These are phyloP conservation scores for Paraconiothyrium brasiliense DNA, from an alignment of 2,329 filamentous ascomycete genomes.

Conservation along the genomic window DNA sequence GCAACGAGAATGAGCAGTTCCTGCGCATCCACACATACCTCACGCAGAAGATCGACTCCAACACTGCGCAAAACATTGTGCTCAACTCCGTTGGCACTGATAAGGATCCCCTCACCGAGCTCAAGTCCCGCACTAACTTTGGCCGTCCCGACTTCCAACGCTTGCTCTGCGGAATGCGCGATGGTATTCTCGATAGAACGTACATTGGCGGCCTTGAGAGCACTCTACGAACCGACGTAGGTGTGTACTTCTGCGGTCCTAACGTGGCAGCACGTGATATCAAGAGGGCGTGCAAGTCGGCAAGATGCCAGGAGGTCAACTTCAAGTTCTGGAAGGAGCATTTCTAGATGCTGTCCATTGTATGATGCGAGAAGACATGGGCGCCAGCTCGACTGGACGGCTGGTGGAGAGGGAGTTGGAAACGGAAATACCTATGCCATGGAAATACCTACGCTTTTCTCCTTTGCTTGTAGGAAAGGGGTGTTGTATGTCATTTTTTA, in stretches of 20 bases:
- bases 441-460: conserved; percentile 12
- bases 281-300: conserved; percentile 78
- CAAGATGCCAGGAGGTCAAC: conserved; percentile 79
- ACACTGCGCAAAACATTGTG: conserved; percentile 95
- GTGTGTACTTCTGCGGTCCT: conserved; percentile 97
- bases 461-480: neutral
- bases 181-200: conserved; percentile 83
- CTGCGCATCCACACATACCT: conserved; percentile 98
- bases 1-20: conserved; percentile 77
- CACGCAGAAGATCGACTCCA: conserved; percentile 89
- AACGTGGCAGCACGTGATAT: conserved; percentile 83
- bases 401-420: neutral
- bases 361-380: neutral
- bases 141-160: conserved; percentile 88
- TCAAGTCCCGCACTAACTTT: conserved; percentile 91
- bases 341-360: conserved; percentile 49
- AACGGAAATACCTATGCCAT: neutral
- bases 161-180: conserved; percentile 83
- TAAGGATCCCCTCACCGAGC: conserved; percentile 89
- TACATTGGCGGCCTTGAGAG: conserved; percentile 86
- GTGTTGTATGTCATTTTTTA: neutral
- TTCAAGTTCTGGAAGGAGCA: conserved; percentile 99
- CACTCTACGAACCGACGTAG: conserved; percentile 81
- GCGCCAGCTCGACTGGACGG: conserved; percentile 9
- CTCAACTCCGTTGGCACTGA: conserved; percentile 91